Percentiles rank a stretch among this genome's conserved stretches.
These are phyloP conservation scores for Cadophora malorum DNA, from an alignment of 2,329 filamentous ascomycete genomes.

Conservation along the genomic window DNA sequence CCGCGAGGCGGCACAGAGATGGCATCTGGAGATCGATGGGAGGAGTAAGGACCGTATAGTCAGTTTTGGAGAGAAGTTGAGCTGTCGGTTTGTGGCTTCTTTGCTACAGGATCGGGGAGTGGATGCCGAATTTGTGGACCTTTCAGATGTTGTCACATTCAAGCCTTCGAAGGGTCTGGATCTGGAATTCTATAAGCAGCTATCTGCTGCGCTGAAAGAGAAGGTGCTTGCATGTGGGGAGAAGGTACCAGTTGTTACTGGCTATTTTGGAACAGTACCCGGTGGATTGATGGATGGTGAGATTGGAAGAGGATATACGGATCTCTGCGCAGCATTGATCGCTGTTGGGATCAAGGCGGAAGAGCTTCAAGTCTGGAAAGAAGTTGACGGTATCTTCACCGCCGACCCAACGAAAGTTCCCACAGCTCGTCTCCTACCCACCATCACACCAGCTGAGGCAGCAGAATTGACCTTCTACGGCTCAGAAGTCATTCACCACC, in stretches of 20 bases:
- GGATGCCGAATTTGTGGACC: slow-evolving; percentile 87
- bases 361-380: slow-evolving; percentile 98
- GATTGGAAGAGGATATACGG: slow-evolving; percentile 94
- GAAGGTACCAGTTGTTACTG: slow-evolving; percentile 81
- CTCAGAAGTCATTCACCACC: slow-evolving; percentile 96
- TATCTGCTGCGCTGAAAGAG: slow-evolving; percentile 65
- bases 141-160: slow-evolving; percentile 81
- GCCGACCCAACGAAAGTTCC: slow-evolving; percentile 87
- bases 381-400: slow-evolving; percentile 93
- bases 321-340: slow-evolving; percentile 90
- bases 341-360: slow-evolving; percentile 86
- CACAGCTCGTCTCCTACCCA: slow-evolving; percentile 85
- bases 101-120: slow-evolving; percentile 82
- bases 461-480: slow-evolving; percentile 95
- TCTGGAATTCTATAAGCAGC: slow-evolving; percentile 71
- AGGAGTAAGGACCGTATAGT: slow-evolving; percentile 87
- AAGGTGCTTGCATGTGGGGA: slow-evolving; percentile 70
- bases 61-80: slow-evolving; percentile 94
- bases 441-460: slow-evolving; percentile 92
- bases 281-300: slow-evolving; percentile 87
- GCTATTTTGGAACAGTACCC: slow-evolving; percentile 93
- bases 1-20: slow-evolving; percentile 66
- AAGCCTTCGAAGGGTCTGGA: slow-evolving; percentile 64
- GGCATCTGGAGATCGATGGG: slow-evolving; percentile 77
- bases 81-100: slow-evolving; percentile 88